phyloP scores from a whole-genome alignment of 2,329 filamentous ascomycete species.

The Sordariomycetes sp. region DNA sequence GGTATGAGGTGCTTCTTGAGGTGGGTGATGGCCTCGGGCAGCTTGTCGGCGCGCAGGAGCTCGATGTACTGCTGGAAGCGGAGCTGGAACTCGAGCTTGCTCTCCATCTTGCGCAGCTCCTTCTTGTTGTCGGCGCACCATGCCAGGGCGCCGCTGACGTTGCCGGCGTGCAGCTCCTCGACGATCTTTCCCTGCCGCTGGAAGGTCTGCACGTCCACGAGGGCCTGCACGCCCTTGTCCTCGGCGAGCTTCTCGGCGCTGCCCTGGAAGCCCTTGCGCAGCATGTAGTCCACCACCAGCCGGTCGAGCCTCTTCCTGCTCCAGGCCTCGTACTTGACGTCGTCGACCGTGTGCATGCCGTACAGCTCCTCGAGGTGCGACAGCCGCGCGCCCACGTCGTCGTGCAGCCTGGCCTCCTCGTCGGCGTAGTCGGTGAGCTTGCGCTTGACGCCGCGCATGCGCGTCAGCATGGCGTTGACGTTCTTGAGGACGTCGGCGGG shows the following conservation, averaged over 20 bases:
- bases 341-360: conserved; percentile 68
- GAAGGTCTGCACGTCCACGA: conserved; percentile 88
- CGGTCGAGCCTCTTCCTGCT: conserved; percentile 72
- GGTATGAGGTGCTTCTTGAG: conserved; percentile 73
- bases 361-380: conserved; percentile 76
- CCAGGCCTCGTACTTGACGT: conserved; percentile 93
- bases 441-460: conserved; percentile 79
- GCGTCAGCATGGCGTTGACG: conserved; percentile 75
- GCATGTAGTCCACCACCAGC: conserved; percentile 83
- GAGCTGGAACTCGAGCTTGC: conserved; percentile 85
- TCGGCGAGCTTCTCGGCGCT: conserved; percentile 67
- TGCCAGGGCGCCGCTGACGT: conserved; percentile 67
- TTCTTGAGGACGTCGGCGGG: conserved; percentile 67
- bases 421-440: conserved; percentile 72
- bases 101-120: conserved; percentile 80
- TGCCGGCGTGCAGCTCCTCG: conserved; percentile 59
- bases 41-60: conserved; percentile 64
- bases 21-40: conserved; percentile 70
- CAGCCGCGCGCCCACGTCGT: conserved; percentile 67
- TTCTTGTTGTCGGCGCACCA: conserved; percentile 96
- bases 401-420: conserved; percentile 71
- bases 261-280: conserved; percentile 72
- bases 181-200: conserved; percentile 72
- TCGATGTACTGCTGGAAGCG: conserved; percentile 94
- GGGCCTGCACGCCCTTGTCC: conserved; percentile 65